Conservation (phyloP, 257 asterid genomes). For the Petrea volubilis region DNA sequence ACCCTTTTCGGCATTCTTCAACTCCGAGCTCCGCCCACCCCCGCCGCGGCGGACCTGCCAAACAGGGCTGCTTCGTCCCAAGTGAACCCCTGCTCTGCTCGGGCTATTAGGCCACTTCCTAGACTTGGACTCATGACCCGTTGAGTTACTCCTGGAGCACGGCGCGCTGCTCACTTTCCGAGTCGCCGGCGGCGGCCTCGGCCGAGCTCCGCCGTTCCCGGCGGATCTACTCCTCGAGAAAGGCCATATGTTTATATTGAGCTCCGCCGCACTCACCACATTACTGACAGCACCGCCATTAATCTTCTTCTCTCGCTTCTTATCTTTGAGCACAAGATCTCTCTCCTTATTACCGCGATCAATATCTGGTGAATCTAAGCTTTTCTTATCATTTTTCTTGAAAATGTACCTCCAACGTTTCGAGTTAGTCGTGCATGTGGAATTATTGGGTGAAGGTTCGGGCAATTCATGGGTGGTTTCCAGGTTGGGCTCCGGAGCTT, state of each 20-base stretch:
- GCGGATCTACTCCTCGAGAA: conserved; percentile 86
- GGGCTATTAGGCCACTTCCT: conserved; percentile 74
- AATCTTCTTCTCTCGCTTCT: conserved; percentile 49
- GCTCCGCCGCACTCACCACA: conserved; percentile 54
- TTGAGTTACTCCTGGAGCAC: conserved; percentile 75
- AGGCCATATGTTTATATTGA: conserved; percentile 85
- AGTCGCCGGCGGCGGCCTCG: conserved; percentile 34
- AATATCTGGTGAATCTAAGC: background rate
- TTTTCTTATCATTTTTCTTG: conserved; percentile 40
- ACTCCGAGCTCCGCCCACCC: conserved; percentile 22
- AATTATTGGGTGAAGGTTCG: conserved; percentile 12
- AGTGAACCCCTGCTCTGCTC: conserved; percentile 58
- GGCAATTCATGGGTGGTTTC: conserved; percentile 13
- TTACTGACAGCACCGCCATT: background rate
- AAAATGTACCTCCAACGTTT: conserved; percentile 69
- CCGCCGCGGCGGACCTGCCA: conserved; percentile 67
- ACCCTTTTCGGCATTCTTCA: conserved; percentile 32
- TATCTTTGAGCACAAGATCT: conserved; percentile 28
- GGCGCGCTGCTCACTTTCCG: conserved; percentile 84
- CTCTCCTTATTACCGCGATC: background rate
- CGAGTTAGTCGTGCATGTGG: conserved; percentile 38
- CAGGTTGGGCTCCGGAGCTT: conserved; percentile 11
- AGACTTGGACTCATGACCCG: conserved; percentile 68
- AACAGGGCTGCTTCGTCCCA: conserved; percentile 72
- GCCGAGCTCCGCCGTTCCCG: conserved; percentile 67